Percentiles rank a stretch among this genome's conserved stretches.
phyloP scores from a whole-genome alignment of 495 filamentous ascomycete species.

The Elasticomyces elasticus region DNA sequence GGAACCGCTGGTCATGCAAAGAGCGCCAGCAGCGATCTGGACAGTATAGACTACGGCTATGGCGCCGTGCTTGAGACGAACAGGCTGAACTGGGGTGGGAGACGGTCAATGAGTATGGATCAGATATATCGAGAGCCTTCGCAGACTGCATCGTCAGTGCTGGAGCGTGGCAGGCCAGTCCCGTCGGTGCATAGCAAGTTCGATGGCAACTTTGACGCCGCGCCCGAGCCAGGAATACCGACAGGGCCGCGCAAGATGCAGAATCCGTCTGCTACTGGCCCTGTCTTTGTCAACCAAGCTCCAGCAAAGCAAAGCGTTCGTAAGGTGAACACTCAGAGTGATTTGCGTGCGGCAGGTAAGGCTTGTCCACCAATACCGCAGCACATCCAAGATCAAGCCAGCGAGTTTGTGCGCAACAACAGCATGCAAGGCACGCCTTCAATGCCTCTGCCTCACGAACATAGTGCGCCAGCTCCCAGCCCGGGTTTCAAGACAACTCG shows the following conservation, averaged over 20 bases:
- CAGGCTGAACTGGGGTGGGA: conserved; percentile 43
- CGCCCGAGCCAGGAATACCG: conserved; percentile 79
- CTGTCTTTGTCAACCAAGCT: conserved; percentile 17
- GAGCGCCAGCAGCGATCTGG: conserved; percentile 64
- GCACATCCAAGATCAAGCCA: conserved; percentile 29
- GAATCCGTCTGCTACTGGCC: conserved; percentile 34
- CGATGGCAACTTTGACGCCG: conserved; percentile 63
- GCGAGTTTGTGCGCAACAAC: conserved; percentile 29
- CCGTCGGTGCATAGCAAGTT: conserved; percentile 14
- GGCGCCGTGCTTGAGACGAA: conserved; percentile 44
- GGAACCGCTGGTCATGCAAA: not conserved
- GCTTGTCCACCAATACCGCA: conserved; percentile 10
- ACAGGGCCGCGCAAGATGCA: conserved; percentile 61
- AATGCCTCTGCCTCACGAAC: conserved; percentile 7
- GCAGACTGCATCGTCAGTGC: conserved; percentile 11
- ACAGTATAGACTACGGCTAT: conserved; percentile 58
- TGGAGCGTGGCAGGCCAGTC: conserved; percentile 28
- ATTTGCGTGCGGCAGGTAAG: conserved; percentile 10
- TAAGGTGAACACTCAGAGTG: conserved; percentile 19
- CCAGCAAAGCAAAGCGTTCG: conserved; percentile 4
- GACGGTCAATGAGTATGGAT: conserved; percentile 72
- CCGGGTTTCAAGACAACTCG: conserved; percentile 3
- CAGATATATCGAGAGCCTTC: conserved; percentile 39
- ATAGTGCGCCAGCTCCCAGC: not conserved
- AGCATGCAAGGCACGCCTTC: conserved; percentile 16